Evolutionary conservation across 208 protist genomes (phyloP).

Genomic region (Acanthamoeba castellanii): DNA sequence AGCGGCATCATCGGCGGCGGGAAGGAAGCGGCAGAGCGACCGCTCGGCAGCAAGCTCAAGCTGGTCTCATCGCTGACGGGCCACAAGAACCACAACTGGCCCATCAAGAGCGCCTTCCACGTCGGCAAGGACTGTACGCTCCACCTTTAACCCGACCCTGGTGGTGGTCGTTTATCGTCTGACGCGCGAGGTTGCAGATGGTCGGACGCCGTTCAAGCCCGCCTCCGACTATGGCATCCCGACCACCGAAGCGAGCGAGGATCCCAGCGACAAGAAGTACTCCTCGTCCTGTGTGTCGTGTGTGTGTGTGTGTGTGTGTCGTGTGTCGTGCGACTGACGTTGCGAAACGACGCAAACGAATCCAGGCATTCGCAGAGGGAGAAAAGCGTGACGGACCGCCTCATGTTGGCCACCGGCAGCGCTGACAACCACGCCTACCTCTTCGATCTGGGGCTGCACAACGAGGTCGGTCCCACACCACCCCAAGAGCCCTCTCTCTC

Average conservation of each 20-base stretch:
- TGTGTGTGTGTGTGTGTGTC: background rate
- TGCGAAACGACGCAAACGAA: constrained; percentile 10
- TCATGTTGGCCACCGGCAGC: constrained; percentile 78
- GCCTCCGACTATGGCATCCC: background rate
- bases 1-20: background rate
- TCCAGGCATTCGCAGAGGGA: background rate
- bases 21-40: background rate
- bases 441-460: constrained; percentile 66
- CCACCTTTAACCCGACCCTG: background rate
- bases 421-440: constrained; percentile 79
- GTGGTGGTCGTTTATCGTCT: background rate
- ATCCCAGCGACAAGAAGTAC: background rate
- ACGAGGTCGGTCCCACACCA: background rate
- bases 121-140: constrained; percentile 79
- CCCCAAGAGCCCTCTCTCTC: background rate
- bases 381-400: constrained; percentile 76
- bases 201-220: background rate
- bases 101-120: constrained; percentile 79
- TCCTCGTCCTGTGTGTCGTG: background rate
- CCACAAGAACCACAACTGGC: constrained; percentile 84
- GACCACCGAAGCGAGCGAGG: background rate
- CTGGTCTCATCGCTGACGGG: constrained; percentile 76
- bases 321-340: too few relatives aligned
- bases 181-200: background rate
- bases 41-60: background rate